A percentile compares a stretch with the other conserved stretches of the same genome.
Conservation (phyloP, 2,329 filamentous ascomycete species). For the Alternaria sp. region DNA sequence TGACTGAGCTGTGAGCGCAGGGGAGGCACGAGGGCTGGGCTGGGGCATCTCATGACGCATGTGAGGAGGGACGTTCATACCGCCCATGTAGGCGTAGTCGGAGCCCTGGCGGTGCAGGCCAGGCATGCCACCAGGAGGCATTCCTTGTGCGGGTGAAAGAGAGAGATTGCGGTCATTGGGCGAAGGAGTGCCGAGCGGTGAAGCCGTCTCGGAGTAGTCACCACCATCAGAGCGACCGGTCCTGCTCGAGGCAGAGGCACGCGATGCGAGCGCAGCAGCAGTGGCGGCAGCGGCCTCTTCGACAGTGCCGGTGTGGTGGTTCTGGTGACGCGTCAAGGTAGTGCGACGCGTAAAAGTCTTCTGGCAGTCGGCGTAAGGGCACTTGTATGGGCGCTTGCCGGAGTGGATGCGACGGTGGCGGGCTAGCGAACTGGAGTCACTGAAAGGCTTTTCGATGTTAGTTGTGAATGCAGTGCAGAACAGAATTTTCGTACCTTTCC, state of each 20-base stretch:
- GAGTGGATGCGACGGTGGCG: constrained; percentile 94
- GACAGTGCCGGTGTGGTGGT: constrained; percentile 92
- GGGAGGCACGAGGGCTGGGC: constrained; percentile 70
- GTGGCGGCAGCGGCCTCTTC: constrained; percentile 92
- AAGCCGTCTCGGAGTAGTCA: constrained; percentile 72
- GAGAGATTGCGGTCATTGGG: constrained; percentile 80
- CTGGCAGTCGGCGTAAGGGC: constrained; percentile 94
- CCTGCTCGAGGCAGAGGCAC: constrained; percentile 53
- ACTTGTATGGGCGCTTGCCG: constrained; percentile 95
- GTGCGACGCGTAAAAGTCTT: constrained; percentile 98
- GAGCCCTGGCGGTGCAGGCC: constrained; percentile 71
- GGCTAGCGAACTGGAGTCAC: constrained; percentile 92
- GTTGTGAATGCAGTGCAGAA: constrained; percentile 2
- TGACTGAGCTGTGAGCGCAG: constrained; percentile 68
- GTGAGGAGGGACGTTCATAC: constrained; percentile 80
- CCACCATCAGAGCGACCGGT: constrained; percentile 72
- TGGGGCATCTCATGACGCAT: constrained; percentile 77
- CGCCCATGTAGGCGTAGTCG: constrained; percentile 79
- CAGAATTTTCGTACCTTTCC: constrained; percentile 73
- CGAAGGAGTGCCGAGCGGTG: constrained; percentile 80
- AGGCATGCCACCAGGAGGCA: constrained; percentile 67
- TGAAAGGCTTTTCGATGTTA: constrained; percentile 74
- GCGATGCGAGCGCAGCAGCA: constrained; percentile 77
- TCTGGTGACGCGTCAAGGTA: constrained; percentile 92
- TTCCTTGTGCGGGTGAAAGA: constrained; percentile 78